Conservation (phyloP, 1,139 yeast genomes). For the Yueomyces sp. region DNA sequence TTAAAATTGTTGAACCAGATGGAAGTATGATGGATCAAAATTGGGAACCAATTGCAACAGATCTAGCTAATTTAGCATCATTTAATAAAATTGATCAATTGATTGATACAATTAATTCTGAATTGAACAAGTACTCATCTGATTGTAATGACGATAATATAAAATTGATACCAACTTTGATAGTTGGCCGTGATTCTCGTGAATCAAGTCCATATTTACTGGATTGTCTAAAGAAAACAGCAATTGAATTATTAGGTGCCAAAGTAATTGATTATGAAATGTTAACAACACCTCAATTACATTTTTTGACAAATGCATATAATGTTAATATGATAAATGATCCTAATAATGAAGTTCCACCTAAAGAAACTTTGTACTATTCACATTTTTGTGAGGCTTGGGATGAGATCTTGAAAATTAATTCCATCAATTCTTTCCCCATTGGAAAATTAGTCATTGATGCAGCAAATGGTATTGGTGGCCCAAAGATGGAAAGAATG, state of each 20-base stretch:
- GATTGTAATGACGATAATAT: slow-evolving; percentile 8
- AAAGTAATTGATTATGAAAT: slow-evolving; percentile 45
- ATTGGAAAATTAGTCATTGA: slow-evolving; percentile 51
- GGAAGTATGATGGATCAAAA: slow-evolving; percentile 82
- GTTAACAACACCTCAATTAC: slow-evolving; percentile 90
- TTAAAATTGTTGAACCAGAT: slow-evolving; percentile 82
- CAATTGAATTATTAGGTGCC: slow-evolving; percentile 35
- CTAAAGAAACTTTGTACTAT: slow-evolving; percentile 59
- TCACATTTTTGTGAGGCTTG: slow-evolving; percentile 43
- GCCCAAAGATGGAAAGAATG: slow-evolving; percentile 53
- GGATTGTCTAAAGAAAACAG: slow-evolving; percentile 55
- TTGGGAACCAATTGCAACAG: slow-evolving; percentile 81
- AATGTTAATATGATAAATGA: slow-evolving; percentile 27
- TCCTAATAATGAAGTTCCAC: slow-evolving; percentile 11
- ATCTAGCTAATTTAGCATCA: slow-evolving; percentile 55
- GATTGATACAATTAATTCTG: slow-evolving; percentile 22
- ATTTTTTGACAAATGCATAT: slow-evolving; percentile 64
- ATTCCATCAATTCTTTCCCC: slow-evolving; percentile 23
- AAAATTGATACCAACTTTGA: slow-evolving; percentile 22
- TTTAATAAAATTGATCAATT: slow-evolving; percentile 11
- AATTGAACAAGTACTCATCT: slow-evolving; percentile 13
- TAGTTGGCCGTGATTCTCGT: slow-evolving; percentile 63
- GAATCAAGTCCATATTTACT: slow-evolving; percentile 64
- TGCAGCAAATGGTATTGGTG: slow-evolving; percentile 94
- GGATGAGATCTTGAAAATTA: slow-evolving; percentile 28